phyloP scores from a whole-genome alignment of 176 grass and related monocot genomes.

The Bolboschoenus planiculmis region DNA sequence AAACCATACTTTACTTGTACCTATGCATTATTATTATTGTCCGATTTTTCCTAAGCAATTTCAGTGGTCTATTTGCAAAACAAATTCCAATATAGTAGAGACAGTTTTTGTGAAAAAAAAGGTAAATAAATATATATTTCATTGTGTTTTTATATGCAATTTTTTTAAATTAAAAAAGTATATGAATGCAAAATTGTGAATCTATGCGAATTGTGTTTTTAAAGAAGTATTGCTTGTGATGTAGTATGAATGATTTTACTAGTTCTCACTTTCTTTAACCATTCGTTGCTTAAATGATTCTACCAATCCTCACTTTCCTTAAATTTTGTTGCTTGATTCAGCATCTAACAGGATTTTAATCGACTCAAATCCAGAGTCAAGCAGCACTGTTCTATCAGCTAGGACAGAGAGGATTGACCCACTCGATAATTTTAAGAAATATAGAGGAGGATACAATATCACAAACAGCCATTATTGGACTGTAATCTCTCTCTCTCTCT shows the following conservation, averaged over 20 bases:
- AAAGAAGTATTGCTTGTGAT: not conserved
- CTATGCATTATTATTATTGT: not conserved
- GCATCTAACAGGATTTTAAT: conserved; percentile 28
- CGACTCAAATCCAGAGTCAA: conserved; percentile 14
- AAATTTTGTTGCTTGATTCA: conserved; percentile 17
- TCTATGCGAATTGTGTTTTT: conserved; percentile 9
- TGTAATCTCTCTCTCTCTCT: conserved; percentile 52
- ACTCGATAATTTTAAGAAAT: conserved; percentile 53
- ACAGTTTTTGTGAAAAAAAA: not conserved
- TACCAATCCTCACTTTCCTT: too few relatives aligned
- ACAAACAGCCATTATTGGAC: conserved; percentile 91
- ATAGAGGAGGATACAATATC: conserved; percentile 83
- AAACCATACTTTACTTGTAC: conserved; percentile 15
- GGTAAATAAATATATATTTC: not conserved
- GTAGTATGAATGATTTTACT: conserved; percentile 16
- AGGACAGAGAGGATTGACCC: conserved; percentile 68
- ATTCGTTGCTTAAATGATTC: too few relatives aligned
- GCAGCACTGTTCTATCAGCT: conserved; percentile 22
- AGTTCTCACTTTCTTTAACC: not conserved
- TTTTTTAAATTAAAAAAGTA: not conserved
- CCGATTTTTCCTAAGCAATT: conserved; percentile 1
- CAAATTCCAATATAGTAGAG: not conserved
- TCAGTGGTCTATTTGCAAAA: not conserved
- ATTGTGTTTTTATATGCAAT: not conserved
- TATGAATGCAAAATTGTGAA: not conserved